These are phyloP conservation scores for Cunninghamia lanceolata DNA, from an alignment of 75 land plant genomes.

Conservation along the genomic window DNA sequence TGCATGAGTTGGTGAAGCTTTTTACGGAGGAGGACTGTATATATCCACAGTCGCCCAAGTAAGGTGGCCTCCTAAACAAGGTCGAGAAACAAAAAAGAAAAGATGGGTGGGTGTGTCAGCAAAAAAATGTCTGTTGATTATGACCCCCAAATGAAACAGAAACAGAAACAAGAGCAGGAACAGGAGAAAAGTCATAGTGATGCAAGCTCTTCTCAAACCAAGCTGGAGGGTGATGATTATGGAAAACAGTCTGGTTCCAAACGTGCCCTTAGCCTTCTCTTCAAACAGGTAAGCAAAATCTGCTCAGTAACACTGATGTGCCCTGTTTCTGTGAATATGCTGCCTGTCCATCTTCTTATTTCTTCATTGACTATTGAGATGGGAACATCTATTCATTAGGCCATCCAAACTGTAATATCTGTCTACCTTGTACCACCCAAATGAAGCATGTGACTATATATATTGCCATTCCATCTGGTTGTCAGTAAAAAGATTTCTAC, in stretches of 20 bases:
- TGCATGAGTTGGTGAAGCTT: neutral
- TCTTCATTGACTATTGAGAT: too few relatives aligned
- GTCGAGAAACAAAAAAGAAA: neutral
- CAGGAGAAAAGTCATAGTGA: neutral
- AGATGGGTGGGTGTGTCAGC: slow-evolving; percentile 7
- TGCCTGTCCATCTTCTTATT: neutral
- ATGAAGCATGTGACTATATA: neutral
- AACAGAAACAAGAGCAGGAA: neutral
- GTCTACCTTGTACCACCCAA: neutral
- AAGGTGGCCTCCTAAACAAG: neutral
- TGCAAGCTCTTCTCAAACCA: neutral
- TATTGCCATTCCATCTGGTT: neutral
- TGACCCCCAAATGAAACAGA: neutral
- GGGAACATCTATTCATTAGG: too few relatives aligned
- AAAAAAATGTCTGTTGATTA: neutral
- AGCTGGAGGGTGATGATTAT: neutral
- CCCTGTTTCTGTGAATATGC: neutral
- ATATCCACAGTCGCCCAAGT: neutral
- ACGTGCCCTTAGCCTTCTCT: slow-evolving; percentile 3
- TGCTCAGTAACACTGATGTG: neutral
- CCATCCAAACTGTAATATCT: neutral
- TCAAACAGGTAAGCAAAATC: neutral
- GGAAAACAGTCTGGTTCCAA: slow-evolving; percentile 4
- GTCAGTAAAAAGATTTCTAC: neutral
- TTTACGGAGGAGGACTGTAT: neutral